These are phyloP conservation scores for Irpex sp. DNA, from an alignment of 1,284 basidiomycete species.

Conservation along the genomic window DNA sequence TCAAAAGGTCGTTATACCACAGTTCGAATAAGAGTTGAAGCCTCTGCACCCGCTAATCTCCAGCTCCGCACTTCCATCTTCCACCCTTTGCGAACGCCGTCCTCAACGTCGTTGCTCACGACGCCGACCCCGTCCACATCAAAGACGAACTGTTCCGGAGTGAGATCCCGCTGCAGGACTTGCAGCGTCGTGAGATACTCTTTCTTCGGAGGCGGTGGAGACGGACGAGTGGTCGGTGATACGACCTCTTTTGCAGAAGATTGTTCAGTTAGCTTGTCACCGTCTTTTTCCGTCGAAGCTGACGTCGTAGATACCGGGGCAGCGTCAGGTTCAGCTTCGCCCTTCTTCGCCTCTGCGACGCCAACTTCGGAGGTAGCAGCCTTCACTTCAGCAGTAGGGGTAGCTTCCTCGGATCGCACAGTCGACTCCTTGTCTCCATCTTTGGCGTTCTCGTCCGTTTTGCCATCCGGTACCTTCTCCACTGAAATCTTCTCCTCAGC, in stretches of 20 bases:
- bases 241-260: neutral
- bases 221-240: neutral
- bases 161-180: conserved; percentile 19
- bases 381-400: too few species aligned
- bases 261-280: neutral
- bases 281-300: neutral
- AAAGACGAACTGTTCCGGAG: conserved; percentile 18
- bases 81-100: conserved; percentile 14
- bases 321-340: neutral
- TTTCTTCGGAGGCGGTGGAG: neutral
- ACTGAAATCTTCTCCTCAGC: neutral
- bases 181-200: neutral
- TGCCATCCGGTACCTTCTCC: neutral
- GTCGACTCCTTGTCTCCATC: too few species aligned
- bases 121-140: conserved; percentile 19
- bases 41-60: conserved; percentile 9
- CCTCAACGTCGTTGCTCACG: conserved; percentile 10
- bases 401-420: neutral
- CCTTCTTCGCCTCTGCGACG: neutral
- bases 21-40: neutral
- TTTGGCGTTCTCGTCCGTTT: too few species aligned
- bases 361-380: neutral
- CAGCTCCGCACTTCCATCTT: conserved; percentile 15
- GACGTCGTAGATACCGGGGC: neutral
- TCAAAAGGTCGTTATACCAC: neutral